These are phyloP conservation scores for Puya raimondii DNA, from an alignment of 176 grass and related monocot species.

Conservation along the genomic window DNA sequence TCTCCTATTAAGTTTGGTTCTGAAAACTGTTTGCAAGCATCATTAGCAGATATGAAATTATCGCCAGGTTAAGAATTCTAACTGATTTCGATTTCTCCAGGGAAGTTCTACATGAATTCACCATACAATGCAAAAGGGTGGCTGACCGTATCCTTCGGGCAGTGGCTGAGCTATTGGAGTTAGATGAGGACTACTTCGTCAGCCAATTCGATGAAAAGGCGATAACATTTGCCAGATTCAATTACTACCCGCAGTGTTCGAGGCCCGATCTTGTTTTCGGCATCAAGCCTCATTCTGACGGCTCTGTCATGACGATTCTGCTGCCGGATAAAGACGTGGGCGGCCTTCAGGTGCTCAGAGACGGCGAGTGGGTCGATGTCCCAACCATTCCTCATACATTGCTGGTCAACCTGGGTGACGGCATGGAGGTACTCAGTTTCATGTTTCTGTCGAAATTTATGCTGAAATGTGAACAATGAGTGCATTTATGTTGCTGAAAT, in stretches of 20 bases:
- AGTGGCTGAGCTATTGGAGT: constrained; percentile 23
- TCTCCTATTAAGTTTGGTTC: no score
- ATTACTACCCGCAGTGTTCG: constrained; percentile 37
- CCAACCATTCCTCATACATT: constrained; percentile 30
- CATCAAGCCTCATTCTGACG: constrained; percentile 50
- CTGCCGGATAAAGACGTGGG: constrained; percentile 30
- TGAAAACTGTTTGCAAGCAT: not conserved
- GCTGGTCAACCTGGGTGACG: constrained; percentile 33
- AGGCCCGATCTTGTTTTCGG: constrained; percentile 37
- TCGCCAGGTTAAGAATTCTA: not conserved
- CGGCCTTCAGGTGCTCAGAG: constrained; percentile 31
- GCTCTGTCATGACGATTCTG: constrained; percentile 18
- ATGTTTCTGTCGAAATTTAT: not conserved
- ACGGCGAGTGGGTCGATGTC: constrained; percentile 31
- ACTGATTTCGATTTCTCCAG: constrained; percentile 7
- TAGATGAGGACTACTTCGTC: constrained; percentile 21
- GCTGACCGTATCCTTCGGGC: constrained; percentile 7
- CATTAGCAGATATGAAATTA: not conserved
- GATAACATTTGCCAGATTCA: constrained; percentile 18
- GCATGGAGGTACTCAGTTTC: constrained; percentile 29
- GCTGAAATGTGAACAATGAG: not conserved
- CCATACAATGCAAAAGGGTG: constrained; percentile 6
- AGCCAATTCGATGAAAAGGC: constrained; percentile 8
- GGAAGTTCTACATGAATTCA: constrained; percentile 31
- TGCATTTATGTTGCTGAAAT: not conserved